These are phyloP conservation scores for Apiospora pterosperma DNA, from an alignment of 2,329 filamentous ascomycete genomes.

Conservation along the genomic window DNA sequence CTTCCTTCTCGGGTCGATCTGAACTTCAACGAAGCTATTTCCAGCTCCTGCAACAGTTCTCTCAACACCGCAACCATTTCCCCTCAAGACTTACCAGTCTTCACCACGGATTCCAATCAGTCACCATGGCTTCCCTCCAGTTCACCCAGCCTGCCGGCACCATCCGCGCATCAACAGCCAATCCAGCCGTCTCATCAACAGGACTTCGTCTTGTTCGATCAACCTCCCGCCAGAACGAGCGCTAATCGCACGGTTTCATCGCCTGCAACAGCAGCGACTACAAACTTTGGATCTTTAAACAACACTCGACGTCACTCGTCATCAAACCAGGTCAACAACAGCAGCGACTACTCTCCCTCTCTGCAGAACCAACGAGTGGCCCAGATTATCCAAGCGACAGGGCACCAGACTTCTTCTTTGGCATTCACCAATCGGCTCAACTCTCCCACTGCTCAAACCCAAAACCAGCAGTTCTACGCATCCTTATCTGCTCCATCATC, in stretches of 20 bases:
- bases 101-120: slow-evolving; percentile 75
- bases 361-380: slow-evolving; percentile 58
- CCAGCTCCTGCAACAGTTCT: slow-evolving; percentile 56
- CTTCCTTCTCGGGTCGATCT: slow-evolving; percentile 58
- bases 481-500: slow-evolving; percentile 60
- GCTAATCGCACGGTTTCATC: slow-evolving; percentile 40
- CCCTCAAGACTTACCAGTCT: slow-evolving; percentile 67
- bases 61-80: slow-evolving; percentile 56
- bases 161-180: slow-evolving; percentile 51
- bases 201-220: slow-evolving; percentile 79
- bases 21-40: slow-evolving; percentile 62
- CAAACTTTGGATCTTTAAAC: slow-evolving; percentile 35
- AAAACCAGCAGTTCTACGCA: slow-evolving; percentile 58
- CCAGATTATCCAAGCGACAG: slow-evolving; percentile 56
- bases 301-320: slow-evolving; percentile 43
- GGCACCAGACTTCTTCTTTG: slow-evolving; percentile 50
- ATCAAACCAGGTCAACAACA: slow-evolving; percentile 12
- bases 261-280: slow-evolving; percentile 37
- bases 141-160: slow-evolving; percentile 60
- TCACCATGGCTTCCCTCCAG: slow-evolving; percentile 79
- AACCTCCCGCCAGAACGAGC: slow-evolving; percentile 41
- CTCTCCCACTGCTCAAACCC: slow-evolving; percentile 39
- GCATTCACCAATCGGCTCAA: slow-evolving; percentile 58
- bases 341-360: slow-evolving; percentile 35
- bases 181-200: slow-evolving; percentile 53